These are phyloP conservation scores for Solanum stenotomum DNA, from an alignment of 257 asterid species.

Conservation along the genomic window DNA sequence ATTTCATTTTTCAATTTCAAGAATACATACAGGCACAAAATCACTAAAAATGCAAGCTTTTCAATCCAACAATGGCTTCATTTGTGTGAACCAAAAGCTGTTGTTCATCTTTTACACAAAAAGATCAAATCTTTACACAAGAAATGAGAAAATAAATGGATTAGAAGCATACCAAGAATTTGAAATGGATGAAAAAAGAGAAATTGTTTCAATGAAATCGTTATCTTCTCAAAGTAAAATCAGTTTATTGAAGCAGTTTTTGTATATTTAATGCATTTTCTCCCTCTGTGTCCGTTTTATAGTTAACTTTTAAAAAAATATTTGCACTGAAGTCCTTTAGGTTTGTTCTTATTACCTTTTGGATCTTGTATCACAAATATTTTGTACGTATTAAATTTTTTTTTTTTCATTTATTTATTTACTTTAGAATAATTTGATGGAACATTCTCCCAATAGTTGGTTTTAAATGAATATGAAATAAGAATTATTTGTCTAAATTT, in stretches of 20 bases:
- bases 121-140: neutral
- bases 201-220: slow-evolving; percentile 1
- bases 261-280: neutral
- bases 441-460: no score
- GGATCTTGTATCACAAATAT: neutral
- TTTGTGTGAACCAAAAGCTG: neutral
- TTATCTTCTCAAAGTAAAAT: neutral
- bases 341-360: neutral
- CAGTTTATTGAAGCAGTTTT: neutral
- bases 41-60: neutral
- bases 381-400: no score
- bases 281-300: neutral
- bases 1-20: neutral
- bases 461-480: no score
- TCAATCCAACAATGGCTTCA: neutral
- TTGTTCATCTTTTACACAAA: neutral
- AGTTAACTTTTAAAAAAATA: neutral
- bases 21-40: neutral
- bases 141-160: neutral
- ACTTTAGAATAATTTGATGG: no score
- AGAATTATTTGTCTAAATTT: no score
- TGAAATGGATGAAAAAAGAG: neutral
- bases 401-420: no score
- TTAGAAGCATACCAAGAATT: slow-evolving; percentile 8
- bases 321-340: neutral